Evolutionary conservation across 2,329 filamentous ascomycete species (phyloP), one percentile per base, ranked within the genome.

Genomic region (Trichophyton benhamiae): DNA sequence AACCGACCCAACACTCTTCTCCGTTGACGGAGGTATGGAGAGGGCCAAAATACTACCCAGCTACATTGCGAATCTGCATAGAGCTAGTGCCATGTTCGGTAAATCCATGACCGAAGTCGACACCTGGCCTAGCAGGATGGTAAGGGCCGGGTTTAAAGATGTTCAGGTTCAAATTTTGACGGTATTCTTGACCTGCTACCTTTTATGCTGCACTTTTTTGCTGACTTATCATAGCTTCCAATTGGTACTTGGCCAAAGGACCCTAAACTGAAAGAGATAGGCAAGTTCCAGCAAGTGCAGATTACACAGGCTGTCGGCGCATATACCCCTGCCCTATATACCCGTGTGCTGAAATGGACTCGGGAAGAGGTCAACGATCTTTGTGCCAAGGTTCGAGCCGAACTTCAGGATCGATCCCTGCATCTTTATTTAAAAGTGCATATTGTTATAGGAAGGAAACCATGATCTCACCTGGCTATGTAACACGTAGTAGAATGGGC

Each of bases 91-190:
- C n/a, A 67, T 66, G 59, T 73, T 72, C 38, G 71, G 74, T 17
- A 72, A 74, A 42, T 64, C 64, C 4, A 67, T 74, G 67, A 67
- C 69, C 48, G 69, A 74, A 22, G 72, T 72, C 63, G 72, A 27
- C 65, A 72, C 11, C 71, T 76, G 42, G 72, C 57, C 74, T 63
- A 68, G 73, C 48, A 74, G 77, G 60, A 74, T 84, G 66, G 69
- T 72, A 2, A 78, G 79, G 11, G 80, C 77, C 0, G 83, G 83
- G 0, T 84, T 84, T 64, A 71, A 75, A 52, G 76, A 83, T 60
- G 77, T 85, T 0, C 62, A 30, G 38, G 59, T 70, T 70, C 0
- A 57, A 11, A 41, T 61, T 41, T 46, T 38, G 5, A 57, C 27
- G 41, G 62, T 61, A 44, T 20, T 55, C 3, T 30, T 42, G 4